Evolutionary conservation across 176 grass and related monocot genomes (phyloP), one percentile per base, ranked within the genome.

Genomic region (Aegilops umbellulata): DNA sequence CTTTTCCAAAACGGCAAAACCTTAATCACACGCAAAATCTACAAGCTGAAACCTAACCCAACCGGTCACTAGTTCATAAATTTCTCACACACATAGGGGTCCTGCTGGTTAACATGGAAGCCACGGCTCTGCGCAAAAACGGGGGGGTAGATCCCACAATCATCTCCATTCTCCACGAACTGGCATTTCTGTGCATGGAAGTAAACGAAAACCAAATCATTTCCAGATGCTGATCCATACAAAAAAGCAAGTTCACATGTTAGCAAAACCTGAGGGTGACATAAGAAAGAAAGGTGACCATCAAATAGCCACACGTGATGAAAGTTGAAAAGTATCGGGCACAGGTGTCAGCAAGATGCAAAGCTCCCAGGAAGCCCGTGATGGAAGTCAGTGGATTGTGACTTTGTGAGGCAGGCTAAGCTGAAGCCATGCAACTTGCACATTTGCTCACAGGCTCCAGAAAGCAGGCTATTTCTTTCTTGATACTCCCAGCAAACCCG

Each of bases 291-390:
- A 79, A 88, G 36, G 27, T 19, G 55, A 29, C 51, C 62, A 63
- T 51, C 72, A 83, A 61, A 63, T 51, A 63, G 51, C n/a, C 23
- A 65, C 76, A 84, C 53, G 82, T 89, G 87, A 89, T 65, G 27
- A 24, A 32, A 60, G 39, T 89, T 65, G 60, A 72, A 79, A 89
- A 7, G 86, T 16, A 58, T 20, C 15, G 27, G 69, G 11, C 57
- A 53, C n/a, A 29, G 38, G 26, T 55, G 64, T 32, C 32, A 63
- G 30, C 70, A 58, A 76, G 60, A 19, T 39, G 79, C 12, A 36
- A 65, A 72, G 75, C 29, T 58, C 82, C 42, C 67, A 74, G 60
- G 68, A 51, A 74, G 12, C 32, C 58, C 69, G 82, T 89, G 87
- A 84, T 89, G 60, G 86, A 87, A 77, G 86, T n/a, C 32, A 68